Evolutionary conservation across 2,329 filamentous ascomycete species (phyloP), one percentile per base, ranked within the genome.

Genomic region (Xylariaceae sp.): DNA sequence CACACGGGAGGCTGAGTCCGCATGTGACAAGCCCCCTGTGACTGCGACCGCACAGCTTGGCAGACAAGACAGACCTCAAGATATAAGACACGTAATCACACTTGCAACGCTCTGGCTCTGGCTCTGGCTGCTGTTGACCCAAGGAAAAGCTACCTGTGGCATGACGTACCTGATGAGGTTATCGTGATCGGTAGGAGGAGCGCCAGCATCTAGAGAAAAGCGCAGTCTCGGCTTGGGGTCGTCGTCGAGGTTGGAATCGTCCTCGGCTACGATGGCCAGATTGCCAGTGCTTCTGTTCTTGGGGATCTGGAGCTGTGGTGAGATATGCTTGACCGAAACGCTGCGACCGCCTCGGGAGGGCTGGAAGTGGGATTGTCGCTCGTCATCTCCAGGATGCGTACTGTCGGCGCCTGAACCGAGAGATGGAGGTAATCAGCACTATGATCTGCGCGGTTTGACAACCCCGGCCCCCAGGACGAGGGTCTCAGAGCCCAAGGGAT

Each of bases 141-240:
- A 28, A 28, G 22, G 22, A 7, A 28, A 28, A 28, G 22, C 22
- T 28, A 7, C 22, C 22, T 28, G 7, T 28, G 4, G 22, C 7
- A 28, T 28, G 22, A 28, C 22, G 22, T 28, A 28, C 22, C 22
- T 28, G 22, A 28, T 4, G 22, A 28, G 22, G 22, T 28, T 28
- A 28, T 28, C 22, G 22, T 4, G 22, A 28, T 28, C 22, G 22
- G 22, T 7, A 7, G 22, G 22, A 28, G 22, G 22, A 55, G 72
- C 77, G 55, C 84, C 81, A 52, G 83, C 84, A 69, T 94, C 90
- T 66, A 92, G 85, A 46, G 90, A 93, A 72, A 90, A 86, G 55
- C 88, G 86, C 68, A 84, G 78, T 73, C 82, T 76, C 60, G 79
- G 76, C 50, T 58, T 62, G 34, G n/a, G 47, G 60, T 86, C 82